These are phyloP conservation scores for Aspergillus eucalypticola DNA, from an alignment of 2,329 filamentous ascomycete species.

Conservation along the genomic window DNA sequence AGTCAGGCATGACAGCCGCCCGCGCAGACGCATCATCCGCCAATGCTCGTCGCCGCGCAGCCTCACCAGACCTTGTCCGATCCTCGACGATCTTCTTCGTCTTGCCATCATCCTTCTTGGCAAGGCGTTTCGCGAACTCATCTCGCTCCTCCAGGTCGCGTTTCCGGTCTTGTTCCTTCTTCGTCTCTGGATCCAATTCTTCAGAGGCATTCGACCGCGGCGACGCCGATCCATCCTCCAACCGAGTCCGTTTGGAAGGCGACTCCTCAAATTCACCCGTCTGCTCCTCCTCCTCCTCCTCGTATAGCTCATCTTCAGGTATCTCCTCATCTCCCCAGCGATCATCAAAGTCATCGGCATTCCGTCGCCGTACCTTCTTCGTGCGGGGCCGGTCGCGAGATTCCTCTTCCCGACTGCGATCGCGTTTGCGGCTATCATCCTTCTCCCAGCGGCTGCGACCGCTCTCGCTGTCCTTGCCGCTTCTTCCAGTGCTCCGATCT, in stretches of 20 bases:
- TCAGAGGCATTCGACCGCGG: conserved; percentile 35
- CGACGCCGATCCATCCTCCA: conserved; percentile 56
- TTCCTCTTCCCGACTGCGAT: conserved; percentile 38
- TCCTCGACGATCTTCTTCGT: conserved; percentile 69
- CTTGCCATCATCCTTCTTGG: conserved; percentile 68
- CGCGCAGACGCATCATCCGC: conserved; percentile 69
- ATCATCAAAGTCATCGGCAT: conserved; percentile 66
- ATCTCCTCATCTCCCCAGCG: conserved; percentile 78
- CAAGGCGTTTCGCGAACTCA: conserved; percentile 75
- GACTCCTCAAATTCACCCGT: conserved; percentile 67
- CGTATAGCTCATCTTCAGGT: conserved; percentile 44
- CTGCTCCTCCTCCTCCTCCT: conserved; percentile 50
- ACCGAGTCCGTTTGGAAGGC: conserved; percentile 68
- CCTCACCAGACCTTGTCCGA: conserved; percentile 58
- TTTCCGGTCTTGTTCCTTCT: conserved; percentile 59
- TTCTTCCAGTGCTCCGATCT: not conserved
- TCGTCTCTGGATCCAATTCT: conserved; percentile 62
- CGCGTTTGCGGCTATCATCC: conserved; percentile 42
- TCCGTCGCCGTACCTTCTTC: conserved; percentile 54
- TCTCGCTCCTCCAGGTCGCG: conserved; percentile 74
- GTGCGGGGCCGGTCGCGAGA: conserved; percentile 47
- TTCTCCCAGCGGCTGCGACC: conserved; percentile 31
- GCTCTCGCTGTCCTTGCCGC: conserved; percentile 28
- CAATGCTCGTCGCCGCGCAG: conserved; percentile 62
- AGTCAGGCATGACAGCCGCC: conserved; percentile 72